phyloP scores from a whole-genome alignment of 257 asterid genomes.

The Salvia hispanica region DNA sequence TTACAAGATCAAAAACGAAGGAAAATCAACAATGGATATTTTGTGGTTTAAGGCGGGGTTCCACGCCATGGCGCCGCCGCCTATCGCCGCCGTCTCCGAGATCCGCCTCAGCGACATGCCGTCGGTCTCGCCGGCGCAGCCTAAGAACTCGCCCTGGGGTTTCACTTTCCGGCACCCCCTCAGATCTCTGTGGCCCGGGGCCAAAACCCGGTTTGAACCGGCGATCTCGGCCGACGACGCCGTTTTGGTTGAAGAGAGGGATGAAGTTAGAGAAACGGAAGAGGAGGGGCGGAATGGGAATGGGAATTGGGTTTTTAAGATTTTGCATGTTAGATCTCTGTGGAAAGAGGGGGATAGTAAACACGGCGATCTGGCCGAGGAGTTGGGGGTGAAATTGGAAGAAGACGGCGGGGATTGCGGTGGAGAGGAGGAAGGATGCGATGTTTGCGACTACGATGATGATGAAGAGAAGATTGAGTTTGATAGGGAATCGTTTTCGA shows the following conservation, averaged over 20 bases:
- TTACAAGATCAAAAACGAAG: not conserved
- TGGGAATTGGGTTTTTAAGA: conserved; percentile 72
- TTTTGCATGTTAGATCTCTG: conserved; percentile 64
- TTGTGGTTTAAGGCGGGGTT: conserved; percentile 73
- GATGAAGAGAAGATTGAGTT: conserved; percentile 59
- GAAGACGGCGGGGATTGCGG: conserved; percentile 28
- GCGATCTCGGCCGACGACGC: conserved; percentile 67
- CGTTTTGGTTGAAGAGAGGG: conserved; percentile 60
- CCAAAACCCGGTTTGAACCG: conserved; percentile 50
- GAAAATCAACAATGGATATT: conserved; percentile 56
- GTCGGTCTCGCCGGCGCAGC: conserved; percentile 57
- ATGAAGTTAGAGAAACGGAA: conserved; percentile 31
- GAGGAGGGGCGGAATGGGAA: conserved; percentile 40
- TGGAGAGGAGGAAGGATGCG: conserved; percentile 50
- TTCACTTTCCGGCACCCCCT: conserved; percentile 70
- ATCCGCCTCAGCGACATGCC: conserved; percentile 54
- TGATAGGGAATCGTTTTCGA: conserved; percentile 70
- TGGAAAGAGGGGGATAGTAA: conserved; percentile 45
- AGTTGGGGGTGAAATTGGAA: conserved; percentile 36
- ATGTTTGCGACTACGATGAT: conserved; percentile 46
- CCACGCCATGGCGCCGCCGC: conserved; percentile 55
- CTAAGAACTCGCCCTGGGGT: conserved; percentile 68
- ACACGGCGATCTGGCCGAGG: conserved; percentile 39
- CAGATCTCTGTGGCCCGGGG: conserved; percentile 73
- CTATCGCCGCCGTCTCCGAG: conserved; percentile 52